Evolutionary conservation across 2,329 filamentous ascomycete genomes (phyloP), one percentile per base, ranked within the genome.

Genomic region (Byssochlamys sp.): DNA sequence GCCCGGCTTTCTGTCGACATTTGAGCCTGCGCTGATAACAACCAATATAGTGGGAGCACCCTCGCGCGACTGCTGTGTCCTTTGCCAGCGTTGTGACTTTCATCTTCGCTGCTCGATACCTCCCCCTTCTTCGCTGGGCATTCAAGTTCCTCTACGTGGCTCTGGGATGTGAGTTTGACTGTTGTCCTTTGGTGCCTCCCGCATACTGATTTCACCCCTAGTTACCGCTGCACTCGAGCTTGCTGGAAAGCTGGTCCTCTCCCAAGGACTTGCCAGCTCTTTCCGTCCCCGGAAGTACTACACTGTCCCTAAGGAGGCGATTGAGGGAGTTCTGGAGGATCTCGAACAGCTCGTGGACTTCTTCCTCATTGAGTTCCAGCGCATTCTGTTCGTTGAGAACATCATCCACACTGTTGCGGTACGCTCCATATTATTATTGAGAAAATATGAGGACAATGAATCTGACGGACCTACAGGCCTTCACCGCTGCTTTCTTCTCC

Each of bases 361-460:
- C 74, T 84, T 86, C 72, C 78, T 86, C 63, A 85, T 87, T 61
- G 84, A 87, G 69, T 82, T 84, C 68, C 84, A 87, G 76, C 80
- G 84, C 58, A 78, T 86, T 61, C 70, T 86, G 59, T 87, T 86
- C 65, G 84, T 81, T 31, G 84, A 87, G 77, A 86, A 86, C 65
- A 75, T 85, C 57, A 78, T 80, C 59, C 81, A 80, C 59, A 86
- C 84, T 12, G 70, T 82, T 68, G 78, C 77, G 59, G 83, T 85
- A 78, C 70, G 82, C 73, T 51, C 2, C n/a, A 25, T 51, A 54
- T 52, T 51, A 26, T 57, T n/a, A 28, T 10, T 28, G 14, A 4
- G 10, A 52, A 45, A 35, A 19, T 14, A 4, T 57, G 60, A 35
- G 27, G 27, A 24, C 26, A 48, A 52, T 52, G 25, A 63, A 19